phyloP scores from a whole-genome alignment of 2,329 filamentous ascomycete genomes.

The Didymosphaeria variabile region DNA sequence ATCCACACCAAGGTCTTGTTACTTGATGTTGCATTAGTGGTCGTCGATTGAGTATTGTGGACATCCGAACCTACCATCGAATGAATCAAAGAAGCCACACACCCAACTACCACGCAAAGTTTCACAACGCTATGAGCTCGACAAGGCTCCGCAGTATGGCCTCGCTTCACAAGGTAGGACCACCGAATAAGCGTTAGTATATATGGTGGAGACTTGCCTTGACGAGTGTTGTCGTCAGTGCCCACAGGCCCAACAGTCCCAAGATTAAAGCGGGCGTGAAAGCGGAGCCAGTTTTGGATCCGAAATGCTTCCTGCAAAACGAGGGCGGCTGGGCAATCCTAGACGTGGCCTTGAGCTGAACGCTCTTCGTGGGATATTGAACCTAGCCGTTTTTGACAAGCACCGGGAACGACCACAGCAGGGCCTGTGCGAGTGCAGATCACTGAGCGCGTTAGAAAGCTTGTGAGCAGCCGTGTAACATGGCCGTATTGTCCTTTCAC shows the following conservation, averaged over 20 bases:
- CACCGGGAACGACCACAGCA: neutral
- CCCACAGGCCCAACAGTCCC: neutral
- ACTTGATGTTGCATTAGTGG: conserved; percentile 6
- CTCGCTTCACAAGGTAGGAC: neutral
- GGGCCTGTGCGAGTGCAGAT: neutral
- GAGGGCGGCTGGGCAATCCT: neutral
- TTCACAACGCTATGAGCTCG: neutral
- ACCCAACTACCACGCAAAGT: conserved; percentile 5
- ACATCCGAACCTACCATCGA: conserved; percentile 1
- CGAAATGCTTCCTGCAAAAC: neutral
- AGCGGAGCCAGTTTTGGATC: conserved; percentile 8
- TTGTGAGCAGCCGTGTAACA: conserved; percentile 5
- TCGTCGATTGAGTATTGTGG: neutral
- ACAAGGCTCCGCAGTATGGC: neutral
- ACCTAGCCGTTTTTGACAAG: neutral
- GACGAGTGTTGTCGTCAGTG: conserved; percentile 3
- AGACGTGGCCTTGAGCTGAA: conserved; percentile 11
- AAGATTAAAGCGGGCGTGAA: neutral
- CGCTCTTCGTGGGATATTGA: conserved; percentile 5
- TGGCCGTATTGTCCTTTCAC: conserved; percentile 6
- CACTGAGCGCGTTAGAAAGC: conserved; percentile 7
- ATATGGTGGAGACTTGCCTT: conserved; percentile 11
- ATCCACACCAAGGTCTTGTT: neutral
- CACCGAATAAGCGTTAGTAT: neutral
- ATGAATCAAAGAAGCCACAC: conserved; percentile 1